Evolutionary conservation across 257 asterid genomes (phyloP).

Genomic region (Thymus mandschuricus): DNA sequence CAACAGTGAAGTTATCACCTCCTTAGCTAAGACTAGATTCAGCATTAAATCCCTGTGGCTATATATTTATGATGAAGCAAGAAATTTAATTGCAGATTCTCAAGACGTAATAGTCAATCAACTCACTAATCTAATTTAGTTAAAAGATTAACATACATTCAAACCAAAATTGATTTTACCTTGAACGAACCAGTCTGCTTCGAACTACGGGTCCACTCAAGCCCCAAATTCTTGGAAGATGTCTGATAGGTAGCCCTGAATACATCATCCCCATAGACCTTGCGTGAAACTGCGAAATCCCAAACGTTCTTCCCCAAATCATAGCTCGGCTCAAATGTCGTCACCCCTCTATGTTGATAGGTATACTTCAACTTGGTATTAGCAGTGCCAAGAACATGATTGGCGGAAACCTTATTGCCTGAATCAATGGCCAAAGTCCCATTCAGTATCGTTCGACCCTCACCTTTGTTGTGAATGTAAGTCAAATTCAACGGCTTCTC

Average conservation of each 20-base stretch:
- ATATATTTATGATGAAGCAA: not conserved
- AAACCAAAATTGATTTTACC: slow-evolving; percentile 48
- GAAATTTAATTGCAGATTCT: not conserved
- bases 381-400: slow-evolving; percentile 75
- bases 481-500: slow-evolving; percentile 86
- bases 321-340: slow-evolving; percentile 83
- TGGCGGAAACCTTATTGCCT: slow-evolving; percentile 83
- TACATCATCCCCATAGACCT: slow-evolving; percentile 68
- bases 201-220: slow-evolving; percentile 84
- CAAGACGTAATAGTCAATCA: not conserved
- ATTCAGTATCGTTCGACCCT: slow-evolving; percentile 65
- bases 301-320: slow-evolving; percentile 78
- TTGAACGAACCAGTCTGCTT: slow-evolving; percentile 75
- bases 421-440: slow-evolving; percentile 83
- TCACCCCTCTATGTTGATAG: slow-evolving; percentile 70
- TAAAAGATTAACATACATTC: slow-evolving; percentile 11
- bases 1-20: slow-evolving; percentile 16
- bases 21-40: slow-evolving; percentile 11
- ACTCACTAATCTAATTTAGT: slow-evolving; percentile 17
- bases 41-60: not conserved
- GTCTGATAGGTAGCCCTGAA: slow-evolving; percentile 86
- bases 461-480: slow-evolving; percentile 72
- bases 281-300: slow-evolving; percentile 79
- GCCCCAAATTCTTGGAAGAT: slow-evolving; percentile 72
- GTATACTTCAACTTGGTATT: slow-evolving; percentile 77